Evolutionary conservation across 2,329 filamentous ascomycete species (phyloP).

Genomic region (Plectosphaerella sp.): DNA sequence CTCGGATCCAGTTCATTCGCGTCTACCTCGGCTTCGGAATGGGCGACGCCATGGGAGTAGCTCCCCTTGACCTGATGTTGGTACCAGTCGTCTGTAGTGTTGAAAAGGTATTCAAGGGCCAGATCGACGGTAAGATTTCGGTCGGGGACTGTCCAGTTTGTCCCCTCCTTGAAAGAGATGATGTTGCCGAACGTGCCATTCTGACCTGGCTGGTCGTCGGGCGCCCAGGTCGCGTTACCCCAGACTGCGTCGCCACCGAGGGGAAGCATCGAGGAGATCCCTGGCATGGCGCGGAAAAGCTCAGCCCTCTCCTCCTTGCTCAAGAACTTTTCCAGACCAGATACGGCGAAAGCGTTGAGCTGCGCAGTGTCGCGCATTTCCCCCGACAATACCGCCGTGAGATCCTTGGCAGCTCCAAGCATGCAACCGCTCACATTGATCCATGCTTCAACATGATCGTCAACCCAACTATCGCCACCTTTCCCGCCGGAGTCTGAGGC

Average conservation of each 20-base stretch:
- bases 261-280: conserved; percentile 92
- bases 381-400: conserved; percentile 86
- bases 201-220: conserved; percentile 76
- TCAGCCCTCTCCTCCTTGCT: conserved; percentile 86
- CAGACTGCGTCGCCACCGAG: conserved; percentile 93
- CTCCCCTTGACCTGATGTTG: conserved; percentile 63
- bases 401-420: conserved; percentile 87
- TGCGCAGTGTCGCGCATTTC: conserved; percentile 99
- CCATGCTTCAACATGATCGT: conserved; percentile 86
- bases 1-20: conserved; percentile 68
- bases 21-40: conserved; percentile 74
- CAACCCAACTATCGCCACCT: conserved; percentile 85
- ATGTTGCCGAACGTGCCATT: conserved; percentile 73
- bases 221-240: conserved; percentile 83
- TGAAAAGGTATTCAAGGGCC: conserved; percentile 73
- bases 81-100: conserved; percentile 84
- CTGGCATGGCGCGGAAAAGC: conserved; percentile 94
- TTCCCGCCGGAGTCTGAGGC: conserved; percentile 72
- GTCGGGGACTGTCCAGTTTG: conserved; percentile 59
- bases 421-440: conserved; percentile 98
- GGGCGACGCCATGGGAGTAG: conserved; percentile 87
- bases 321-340: conserved; percentile 93
- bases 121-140: conserved; percentile 77
- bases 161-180: conserved; percentile 70
- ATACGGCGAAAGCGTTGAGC: conserved; percentile 92